Evolutionary conservation across 495 filamentous ascomycete genomes (phyloP).

Genomic region (Extremus antarcticus): DNA sequence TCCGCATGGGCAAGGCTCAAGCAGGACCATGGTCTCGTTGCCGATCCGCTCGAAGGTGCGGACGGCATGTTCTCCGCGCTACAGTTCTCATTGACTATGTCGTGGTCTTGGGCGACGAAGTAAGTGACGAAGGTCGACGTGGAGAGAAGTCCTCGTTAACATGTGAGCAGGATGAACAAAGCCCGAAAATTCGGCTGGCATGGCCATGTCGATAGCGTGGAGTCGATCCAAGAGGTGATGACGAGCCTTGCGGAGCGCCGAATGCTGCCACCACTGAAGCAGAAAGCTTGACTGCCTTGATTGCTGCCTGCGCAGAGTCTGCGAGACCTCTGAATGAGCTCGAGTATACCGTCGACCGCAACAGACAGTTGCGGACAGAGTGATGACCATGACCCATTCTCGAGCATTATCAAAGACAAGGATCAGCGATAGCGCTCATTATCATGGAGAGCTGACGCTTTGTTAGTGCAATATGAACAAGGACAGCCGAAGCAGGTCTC

Average conservation of each 20-base stretch:
- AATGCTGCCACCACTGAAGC: slow-evolving; percentile 25
- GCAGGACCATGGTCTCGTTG: slow-evolving; percentile 6
- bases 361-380: too few species aligned
- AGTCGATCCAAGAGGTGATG: slow-evolving; percentile 26
- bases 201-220: slow-evolving; percentile 30
- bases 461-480: too few species aligned
- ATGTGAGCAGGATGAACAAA: slow-evolving; percentile 26
- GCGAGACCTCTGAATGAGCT: too few species aligned
- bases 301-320: too few species aligned
- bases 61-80: slow-evolving; percentile 23
- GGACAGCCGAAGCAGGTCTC: too few species aligned
- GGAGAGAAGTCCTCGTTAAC: not conserved
- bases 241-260: slow-evolving; percentile 21
- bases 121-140: not conserved
- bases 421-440: too few species aligned
- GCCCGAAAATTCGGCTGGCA: slow-evolving; percentile 29
- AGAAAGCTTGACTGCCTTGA: too few species aligned
- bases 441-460: too few species aligned
- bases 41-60: slow-evolving; percentile 18
- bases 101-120: slow-evolving; percentile 6
- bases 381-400: too few species aligned
- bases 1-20: slow-evolving; percentile 30
- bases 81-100: slow-evolving; percentile 12
- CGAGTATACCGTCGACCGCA: too few species aligned
- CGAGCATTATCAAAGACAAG: too few species aligned